These are phyloP conservation scores for Pelagophyceae sp. DNA, from an alignment of 352 stramenopile genomes.

Conservation along the genomic window DNA sequence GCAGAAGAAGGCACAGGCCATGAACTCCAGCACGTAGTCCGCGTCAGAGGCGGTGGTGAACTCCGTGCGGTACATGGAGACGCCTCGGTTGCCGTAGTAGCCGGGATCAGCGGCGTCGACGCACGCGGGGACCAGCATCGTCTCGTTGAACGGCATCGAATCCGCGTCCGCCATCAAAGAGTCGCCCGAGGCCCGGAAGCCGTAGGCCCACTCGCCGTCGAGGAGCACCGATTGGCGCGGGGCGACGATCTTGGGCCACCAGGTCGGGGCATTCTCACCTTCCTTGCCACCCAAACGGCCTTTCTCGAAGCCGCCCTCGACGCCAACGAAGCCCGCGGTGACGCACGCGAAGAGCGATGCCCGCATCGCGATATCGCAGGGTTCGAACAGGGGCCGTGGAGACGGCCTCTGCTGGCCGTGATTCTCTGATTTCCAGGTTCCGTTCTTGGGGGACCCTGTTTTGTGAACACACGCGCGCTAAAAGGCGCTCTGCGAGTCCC, in stretches of 20 bases:
- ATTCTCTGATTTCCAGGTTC: too few relatives aligned
- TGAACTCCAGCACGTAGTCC: slow-evolving; percentile 25
- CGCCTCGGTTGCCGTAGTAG: slow-evolving; percentile 28
- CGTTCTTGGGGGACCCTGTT: too few relatives aligned
- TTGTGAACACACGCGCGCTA: too few relatives aligned
- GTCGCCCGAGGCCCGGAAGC: neutral
- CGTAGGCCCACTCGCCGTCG: neutral
- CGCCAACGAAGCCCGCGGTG: too few relatives aligned
- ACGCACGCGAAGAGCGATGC: too few relatives aligned
- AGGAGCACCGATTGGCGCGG: neutral
- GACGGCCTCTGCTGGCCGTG: too few relatives aligned
- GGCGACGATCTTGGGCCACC: neutral
- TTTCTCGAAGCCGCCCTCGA: too few relatives aligned
- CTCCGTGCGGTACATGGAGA: slow-evolving; percentile 28
- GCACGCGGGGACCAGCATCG: slow-evolving; percentile 24
- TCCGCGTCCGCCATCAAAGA: neutral
- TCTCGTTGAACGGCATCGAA: neutral
- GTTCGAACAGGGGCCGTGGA: too few relatives aligned
- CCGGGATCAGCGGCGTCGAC: slow-evolving; percentile 31
- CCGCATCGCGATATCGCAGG: too few relatives aligned
- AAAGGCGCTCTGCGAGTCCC: too few relatives aligned
- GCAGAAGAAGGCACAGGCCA: slow-evolving; percentile 38
- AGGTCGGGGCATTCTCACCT: neutral
- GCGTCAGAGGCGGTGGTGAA: neutral
- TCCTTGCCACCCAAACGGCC: too few relatives aligned